These are phyloP conservation scores for Aspergillus costaricaensis DNA, from an alignment of 2,329 filamentous ascomycete genomes.

Conservation along the genomic window DNA sequence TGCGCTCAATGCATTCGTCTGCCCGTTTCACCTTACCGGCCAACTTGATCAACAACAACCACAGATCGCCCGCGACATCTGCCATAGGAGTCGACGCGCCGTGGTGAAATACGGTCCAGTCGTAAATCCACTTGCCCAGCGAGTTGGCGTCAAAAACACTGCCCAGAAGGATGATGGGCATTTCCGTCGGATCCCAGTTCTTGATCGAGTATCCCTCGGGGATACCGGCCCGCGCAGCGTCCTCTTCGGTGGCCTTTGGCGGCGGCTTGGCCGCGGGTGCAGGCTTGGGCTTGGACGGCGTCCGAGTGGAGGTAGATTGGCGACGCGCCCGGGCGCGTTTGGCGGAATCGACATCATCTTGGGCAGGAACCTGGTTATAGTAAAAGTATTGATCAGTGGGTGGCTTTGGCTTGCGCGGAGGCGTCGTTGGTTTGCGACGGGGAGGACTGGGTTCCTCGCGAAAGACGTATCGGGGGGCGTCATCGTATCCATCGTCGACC, in stretches of 20 bases:
- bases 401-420: conserved; percentile 46
- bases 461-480: conserved; percentile 48
- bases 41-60: conserved; percentile 91
- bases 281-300: conserved; percentile 46
- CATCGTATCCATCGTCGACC: conserved; percentile 57
- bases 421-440: conserved; percentile 31
- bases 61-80: conserved; percentile 90
- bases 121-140: conserved; percentile 98
- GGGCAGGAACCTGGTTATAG: conserved; percentile 56
- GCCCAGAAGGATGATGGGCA: conserved; percentile 89
- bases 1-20: conserved; percentile 72
- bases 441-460: conserved; percentile 44
- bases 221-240: conserved; percentile 67
- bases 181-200: conserved; percentile 95
- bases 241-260: conserved; percentile 64
- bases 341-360: conserved; percentile 56
- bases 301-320: conserved; percentile 55
- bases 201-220: conserved; percentile 90
- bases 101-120: conserved; percentile 95
- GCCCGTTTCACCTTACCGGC: conserved; percentile 91
- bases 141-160: conserved; percentile 98
- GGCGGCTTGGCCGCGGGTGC: conserved; percentile 38
- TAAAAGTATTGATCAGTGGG: conserved; percentile 55
- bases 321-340: conserved; percentile 55
- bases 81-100: conserved; percentile 79